Percentiles rank a stretch among this genome's conserved stretches.
Conservation (phyloP, 208 protist genomes). For the Wallacemonas sp. region DNA sequence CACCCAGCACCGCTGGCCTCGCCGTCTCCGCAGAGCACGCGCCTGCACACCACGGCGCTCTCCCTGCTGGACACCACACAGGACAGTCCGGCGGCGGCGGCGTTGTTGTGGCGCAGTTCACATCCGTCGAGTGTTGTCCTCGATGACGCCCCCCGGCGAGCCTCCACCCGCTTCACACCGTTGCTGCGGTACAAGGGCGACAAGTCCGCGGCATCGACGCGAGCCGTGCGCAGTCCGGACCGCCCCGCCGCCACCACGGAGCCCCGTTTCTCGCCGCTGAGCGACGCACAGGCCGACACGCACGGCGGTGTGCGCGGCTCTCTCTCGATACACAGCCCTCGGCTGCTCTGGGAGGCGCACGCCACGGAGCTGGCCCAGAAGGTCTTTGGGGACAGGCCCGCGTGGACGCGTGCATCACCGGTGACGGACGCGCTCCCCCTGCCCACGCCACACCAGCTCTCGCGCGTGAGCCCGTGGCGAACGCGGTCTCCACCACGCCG, state of each 20-base stretch:
- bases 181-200: background rate
- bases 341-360: background rate
- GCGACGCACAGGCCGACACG: background rate
- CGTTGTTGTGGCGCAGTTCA: too few relatives aligned
- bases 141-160: background rate
- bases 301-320: background rate
- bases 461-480: background rate
- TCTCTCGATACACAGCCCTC: background rate
- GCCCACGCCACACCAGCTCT: constrained; percentile 3
- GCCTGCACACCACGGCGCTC: background rate
- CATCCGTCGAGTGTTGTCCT: background rate
- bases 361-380: background rate
- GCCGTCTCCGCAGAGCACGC: background rate
- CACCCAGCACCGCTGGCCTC: constrained; percentile 7
- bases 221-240: too few relatives aligned
- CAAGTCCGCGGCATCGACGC: too few relatives aligned
- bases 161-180: background rate
- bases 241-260: too few relatives aligned
- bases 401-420: too few relatives aligned
- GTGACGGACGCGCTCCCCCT: background rate
- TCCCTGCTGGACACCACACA: background rate
- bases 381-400: background rate
- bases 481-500: background rate
- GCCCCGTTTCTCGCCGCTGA: too few relatives aligned
- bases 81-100: too few relatives aligned